Conservation (phyloP, 2,329 filamentous ascomycete species). For the Fusarium nanum region DNA sequence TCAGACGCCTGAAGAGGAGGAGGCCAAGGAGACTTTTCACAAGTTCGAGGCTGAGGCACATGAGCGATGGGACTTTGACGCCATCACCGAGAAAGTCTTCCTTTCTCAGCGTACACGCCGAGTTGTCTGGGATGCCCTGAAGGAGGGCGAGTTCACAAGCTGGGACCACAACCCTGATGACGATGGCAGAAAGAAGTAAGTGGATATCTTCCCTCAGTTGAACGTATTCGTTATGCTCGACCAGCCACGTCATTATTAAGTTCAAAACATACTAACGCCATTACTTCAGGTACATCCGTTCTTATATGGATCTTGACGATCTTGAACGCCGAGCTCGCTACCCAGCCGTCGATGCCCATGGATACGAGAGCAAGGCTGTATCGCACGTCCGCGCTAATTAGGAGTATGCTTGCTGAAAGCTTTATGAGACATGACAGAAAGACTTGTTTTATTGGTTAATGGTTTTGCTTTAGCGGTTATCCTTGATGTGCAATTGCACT, state of each 20-base stretch:
- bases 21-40: slow-evolving; percentile 63
- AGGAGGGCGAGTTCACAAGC: slow-evolving; percentile 77
- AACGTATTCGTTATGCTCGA: slow-evolving; percentile 19
- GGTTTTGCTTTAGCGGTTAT: slow-evolving; percentile 23
- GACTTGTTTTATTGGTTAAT: neutral
- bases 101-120: slow-evolving; percentile 81
- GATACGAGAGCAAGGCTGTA: slow-evolving; percentile 59
- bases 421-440: slow-evolving; percentile 21
- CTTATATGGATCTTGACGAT: slow-evolving; percentile 82
- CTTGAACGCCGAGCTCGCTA: slow-evolving; percentile 81
- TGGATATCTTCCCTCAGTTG: slow-evolving; percentile 23
- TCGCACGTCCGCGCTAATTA: slow-evolving; percentile 49
- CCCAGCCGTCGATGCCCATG: slow-evolving; percentile 70
- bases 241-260: slow-evolving; percentile 23
- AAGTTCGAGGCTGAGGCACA: slow-evolving; percentile 80
- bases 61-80: slow-evolving; percentile 82
- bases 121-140: slow-evolving; percentile 83
- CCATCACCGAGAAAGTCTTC: slow-evolving; percentile 80
- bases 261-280: slow-evolving; percentile 48
- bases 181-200: slow-evolving; percentile 74
- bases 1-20: slow-evolving; percentile 58
- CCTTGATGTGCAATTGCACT: slow-evolving; percentile 22
- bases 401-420: neutral
- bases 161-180: slow-evolving; percentile 88
- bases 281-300: slow-evolving; percentile 81